Evolutionary conservation across 805 yeast genomes (phyloP).

Genomic region (Priceomyces castillae): DNA sequence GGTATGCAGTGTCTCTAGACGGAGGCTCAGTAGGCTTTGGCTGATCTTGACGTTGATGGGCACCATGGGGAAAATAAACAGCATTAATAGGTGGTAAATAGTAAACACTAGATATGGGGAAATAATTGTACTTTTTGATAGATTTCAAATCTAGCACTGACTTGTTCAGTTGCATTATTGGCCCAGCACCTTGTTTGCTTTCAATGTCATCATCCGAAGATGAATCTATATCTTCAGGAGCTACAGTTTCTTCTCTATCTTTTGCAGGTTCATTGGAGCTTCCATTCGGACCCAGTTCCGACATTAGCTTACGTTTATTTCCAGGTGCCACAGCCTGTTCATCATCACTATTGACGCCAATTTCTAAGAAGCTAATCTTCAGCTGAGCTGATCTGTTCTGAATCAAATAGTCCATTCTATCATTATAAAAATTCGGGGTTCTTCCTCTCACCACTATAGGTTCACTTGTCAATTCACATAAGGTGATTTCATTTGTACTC

Average conservation of each 20-base stretch:
- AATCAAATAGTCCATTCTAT: slow-evolving; percentile 49
- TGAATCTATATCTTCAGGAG: slow-evolving; percentile 1
- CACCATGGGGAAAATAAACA: slow-evolving; percentile 55
- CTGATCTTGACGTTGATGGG: slow-evolving; percentile 36
- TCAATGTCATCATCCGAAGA: slow-evolving; percentile 6
- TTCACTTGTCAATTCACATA: slow-evolving; percentile 32
- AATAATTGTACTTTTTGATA: slow-evolving; percentile 40
- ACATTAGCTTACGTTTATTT: background rate
- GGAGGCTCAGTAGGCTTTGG: slow-evolving; percentile 12
- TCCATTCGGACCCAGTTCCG: background rate
- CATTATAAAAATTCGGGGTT: slow-evolving; percentile 58
- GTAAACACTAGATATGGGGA: slow-evolving; percentile 50
- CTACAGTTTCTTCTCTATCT: background rate
- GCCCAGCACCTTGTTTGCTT: background rate
- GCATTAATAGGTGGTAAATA: slow-evolving; percentile 55
- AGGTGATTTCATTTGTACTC: slow-evolving; percentile 26
- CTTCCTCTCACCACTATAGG: slow-evolving; percentile 61
- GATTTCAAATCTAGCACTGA: slow-evolving; percentile 10
- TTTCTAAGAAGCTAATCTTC: slow-evolving; percentile 16
- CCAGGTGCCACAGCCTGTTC: background rate
- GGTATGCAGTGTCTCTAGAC: background rate
- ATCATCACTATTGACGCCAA: background rate
- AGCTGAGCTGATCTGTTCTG: slow-evolving; percentile 20
- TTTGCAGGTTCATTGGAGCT: background rate
- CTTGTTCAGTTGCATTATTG: slow-evolving; percentile 5